Evolutionary conservation across 2,329 filamentous ascomycete species (phyloP), one percentile per base, ranked within the genome.

Genomic region (Basipetospora chlamydospora): DNA sequence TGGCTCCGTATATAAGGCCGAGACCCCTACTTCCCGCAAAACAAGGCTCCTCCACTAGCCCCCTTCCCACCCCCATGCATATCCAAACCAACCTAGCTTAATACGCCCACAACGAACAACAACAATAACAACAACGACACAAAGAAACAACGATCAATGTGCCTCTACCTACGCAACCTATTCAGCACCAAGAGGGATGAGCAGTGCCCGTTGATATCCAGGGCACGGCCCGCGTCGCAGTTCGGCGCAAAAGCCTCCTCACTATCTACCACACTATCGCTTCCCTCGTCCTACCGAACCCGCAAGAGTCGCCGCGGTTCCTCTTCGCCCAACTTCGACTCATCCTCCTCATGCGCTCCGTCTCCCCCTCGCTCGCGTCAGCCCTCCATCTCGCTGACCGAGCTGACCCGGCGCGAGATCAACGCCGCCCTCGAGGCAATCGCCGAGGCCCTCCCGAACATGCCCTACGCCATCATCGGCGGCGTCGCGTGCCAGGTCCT

Each of bases 401-500:
- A 37, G 13, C 22, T 37, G 35, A 12, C 35, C 10, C 35, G 35
- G n/a, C 26, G 26, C 6, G 35, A 37, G 20, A 37, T 37, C 26
- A 30, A 29, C 18, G 35, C 28, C 16, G 35, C 35, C 16, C 35
- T 37, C 20, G 35, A 28, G 13, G 30, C 30, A 9, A 38, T 38
- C 17, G 7, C 17, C 8, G 30, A 33, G 10, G 30, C 36, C n/a
- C 36, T 38, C 5, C 12, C 11, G 29, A 26, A 33, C 7, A 23
- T 28, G 12, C 36, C 36, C 6, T 28, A 38, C 29, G 36, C 36
- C 22, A 26, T 38, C 29, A 22, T 38, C 13, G 36, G 36, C 23
- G 36, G 36, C 11, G 21, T 33, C 6, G 36, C 36, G 4, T 31
- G 29, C 30, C 28, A 28, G 28, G 20, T 38, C 4, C 36, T 38